These are phyloP conservation scores for Fraxinus angustifolia DNA, from an alignment of 305 asterid species.

Conservation along the genomic window DNA sequence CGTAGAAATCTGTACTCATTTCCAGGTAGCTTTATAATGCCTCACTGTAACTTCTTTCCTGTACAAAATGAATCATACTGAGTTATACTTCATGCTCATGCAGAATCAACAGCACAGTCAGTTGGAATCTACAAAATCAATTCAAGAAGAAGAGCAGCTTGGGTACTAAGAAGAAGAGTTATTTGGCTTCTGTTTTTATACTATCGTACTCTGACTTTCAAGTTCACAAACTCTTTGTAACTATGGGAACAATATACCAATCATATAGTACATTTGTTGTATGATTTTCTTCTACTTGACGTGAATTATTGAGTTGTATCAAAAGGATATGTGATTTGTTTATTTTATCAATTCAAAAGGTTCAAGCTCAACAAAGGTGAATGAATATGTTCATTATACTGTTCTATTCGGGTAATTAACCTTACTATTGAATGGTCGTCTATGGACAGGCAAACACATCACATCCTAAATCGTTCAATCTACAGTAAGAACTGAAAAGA, in stretches of 20 bases:
- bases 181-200: not conserved
- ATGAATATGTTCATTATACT: not conserved
- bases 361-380: not conserved
- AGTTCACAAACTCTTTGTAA: slow-evolving; percentile 13
- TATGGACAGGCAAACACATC: not conserved
- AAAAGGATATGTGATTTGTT: not conserved
- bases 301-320: not conserved
- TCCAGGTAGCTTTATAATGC: slow-evolving; percentile 50
- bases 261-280: slow-evolving; percentile 13
- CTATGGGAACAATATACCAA: not conserved
- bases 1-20: slow-evolving; percentile 56
- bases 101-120: slow-evolving; percentile 33
- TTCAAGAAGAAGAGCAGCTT: slow-evolving; percentile 20
- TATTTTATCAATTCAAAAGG: not conserved
- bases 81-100: slow-evolving; percentile 18
- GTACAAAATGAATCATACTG: slow-evolving; percentile 22
- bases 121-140: slow-evolving; percentile 21
- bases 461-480: not conserved
- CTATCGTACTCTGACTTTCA: not conserved
- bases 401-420: not conserved
- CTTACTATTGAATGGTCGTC: not conserved
- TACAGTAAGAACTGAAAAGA: not conserved
- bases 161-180: slow-evolving; percentile 9
- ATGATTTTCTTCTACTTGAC: not conserved
- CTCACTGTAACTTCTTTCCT: slow-evolving; percentile 17